Percentiles rank a stretch among this genome's conserved stretches.
phyloP scores from a whole-genome alignment of 177 flowering plant species.

The Vitis hybrid region DNA sequence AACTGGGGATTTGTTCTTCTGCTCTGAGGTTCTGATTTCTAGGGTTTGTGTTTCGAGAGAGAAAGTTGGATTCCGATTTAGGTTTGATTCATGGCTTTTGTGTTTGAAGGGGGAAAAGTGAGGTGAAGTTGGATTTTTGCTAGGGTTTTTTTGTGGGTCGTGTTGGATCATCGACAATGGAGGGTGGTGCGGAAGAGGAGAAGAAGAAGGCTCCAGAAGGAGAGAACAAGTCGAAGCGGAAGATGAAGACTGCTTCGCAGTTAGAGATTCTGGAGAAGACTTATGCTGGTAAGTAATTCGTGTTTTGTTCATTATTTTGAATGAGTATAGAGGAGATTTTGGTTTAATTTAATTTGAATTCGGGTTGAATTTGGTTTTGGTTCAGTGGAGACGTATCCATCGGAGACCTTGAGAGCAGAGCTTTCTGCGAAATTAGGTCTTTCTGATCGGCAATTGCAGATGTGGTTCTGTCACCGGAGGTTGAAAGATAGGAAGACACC shows the following conservation, averaged over 20 bases:
- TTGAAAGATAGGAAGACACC: constrained; percentile 66
- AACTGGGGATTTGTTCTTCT: not conserved
- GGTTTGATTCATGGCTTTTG: too few species aligned
- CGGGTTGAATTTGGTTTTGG: not conserved
- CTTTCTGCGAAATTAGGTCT: constrained; percentile 71
- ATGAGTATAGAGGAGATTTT: not conserved
- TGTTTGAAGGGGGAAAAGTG: too few species aligned
- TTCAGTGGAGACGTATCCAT: constrained; percentile 58
- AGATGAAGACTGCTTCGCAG: constrained; percentile 90
- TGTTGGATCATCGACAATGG: constrained; percentile 31
- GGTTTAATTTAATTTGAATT: not conserved
- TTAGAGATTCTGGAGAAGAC: constrained; percentile 81
- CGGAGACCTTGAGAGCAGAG: constrained; percentile 70
- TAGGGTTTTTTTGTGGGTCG: not conserved
- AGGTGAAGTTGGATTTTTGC: too few species aligned
- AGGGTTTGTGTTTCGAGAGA: constrained; percentile 10
- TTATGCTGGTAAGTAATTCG: constrained; percentile 56
- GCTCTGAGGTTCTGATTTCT: constrained; percentile 10
- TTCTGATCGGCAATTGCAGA: constrained; percentile 94
- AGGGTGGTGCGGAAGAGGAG: constrained; percentile 44
- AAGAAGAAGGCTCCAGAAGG: constrained; percentile 49
- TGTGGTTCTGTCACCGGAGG: constrained; percentile 99
- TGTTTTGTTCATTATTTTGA: not conserved
- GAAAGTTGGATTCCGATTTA: too few species aligned
- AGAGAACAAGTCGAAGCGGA: constrained; percentile 63